Evolutionary conservation across 2,329 filamentous ascomycete species (phyloP), one percentile per base, ranked within the genome.

Genomic region (Trichoderma pleuroti): DNA sequence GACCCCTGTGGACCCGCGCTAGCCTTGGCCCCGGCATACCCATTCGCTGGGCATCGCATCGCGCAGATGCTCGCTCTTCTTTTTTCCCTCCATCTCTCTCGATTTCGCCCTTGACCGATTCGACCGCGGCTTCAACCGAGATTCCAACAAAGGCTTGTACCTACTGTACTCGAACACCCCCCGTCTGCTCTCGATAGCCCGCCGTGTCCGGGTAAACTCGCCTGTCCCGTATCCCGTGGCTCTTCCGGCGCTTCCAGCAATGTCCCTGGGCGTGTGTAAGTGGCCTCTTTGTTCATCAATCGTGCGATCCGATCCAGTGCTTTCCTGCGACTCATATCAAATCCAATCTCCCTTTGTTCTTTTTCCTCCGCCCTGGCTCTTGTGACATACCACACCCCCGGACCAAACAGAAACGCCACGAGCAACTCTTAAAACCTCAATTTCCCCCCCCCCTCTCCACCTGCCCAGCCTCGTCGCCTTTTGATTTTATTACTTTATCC

Each of bases 191-290:
- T 66, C 63, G 49, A 24, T 36, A 32, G 9, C 14, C 63, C 63
- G 63, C 34, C 46, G 8, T 57, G 49, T 57, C 63, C 63, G 63
- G 63, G 8, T 57, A 57, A 66, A 57, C 56, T 42, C 63, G 34
- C 32, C 52, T 28, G 32, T 14, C 11, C 36, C 59, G 59, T 42
- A 26, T 65, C 49, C n/a, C 34, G 56, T 30, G 30, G 30, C 62
- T 39, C 21, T 68, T 60, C 66, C 69, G 69, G 62, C 30, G 62
- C 69, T 70, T 71, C 70, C 70, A 68, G 65, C 42, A 56, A 72
- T 72, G 72, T 60, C 69, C 52, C 56, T 49, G 61, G 72, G 72
- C 30, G 18, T 72, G 34, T 70, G 71, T 72, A 69, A 71, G 71
- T 72, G 60, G 57, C 59, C 60, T 21, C n/a, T 68, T 57, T 18